Evolutionary conservation across 2,329 filamentous ascomycete genomes (phyloP), one percentile per base, ranked within the genome.

Genomic region (Xylariaceae sp.): DNA sequence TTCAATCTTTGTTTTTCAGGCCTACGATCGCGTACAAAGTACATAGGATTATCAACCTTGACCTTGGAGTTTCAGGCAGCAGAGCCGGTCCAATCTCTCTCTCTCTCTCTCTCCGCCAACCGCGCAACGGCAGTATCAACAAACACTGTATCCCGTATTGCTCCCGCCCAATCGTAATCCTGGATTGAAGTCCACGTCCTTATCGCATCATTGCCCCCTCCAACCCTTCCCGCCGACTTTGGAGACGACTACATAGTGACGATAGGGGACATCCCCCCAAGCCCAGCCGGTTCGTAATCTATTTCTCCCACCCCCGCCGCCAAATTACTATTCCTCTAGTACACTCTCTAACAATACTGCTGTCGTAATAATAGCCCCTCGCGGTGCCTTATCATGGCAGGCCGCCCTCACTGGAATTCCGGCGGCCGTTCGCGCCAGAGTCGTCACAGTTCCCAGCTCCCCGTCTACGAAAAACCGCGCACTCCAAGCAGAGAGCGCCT

Each of bases 401-500:
- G 76, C 53, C 66, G 78, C 52, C 68, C 77, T 52, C 71, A 76
- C 41, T 67, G 70, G 45, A 78, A 76, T 55, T 73, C 73, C 41
- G 64, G 80, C 59, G 64, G 80, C 60, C 75, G 76, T 53, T 69
- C 74, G 51, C 75, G 77, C 59, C 73, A 76, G 60, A 66, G 71
- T 49, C 75, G 71, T 50, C 75, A 71, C 50, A 64, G 65, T 35
- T 63, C 66, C 7, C 71, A 68, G 57, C 70, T 83, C 31, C 80
- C 80, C 26, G 61, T 80, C 8, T 82, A 82, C 67, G 75, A 78
- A 59, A 74, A 74, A 54, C 53, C 75, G 39, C 62, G 67, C 29
- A 64, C 72, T 6, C 64, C 72, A 1, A 71, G 65, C 26, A 80
- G 81, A 62, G 80, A 82, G 54, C 75, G 74, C 55, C 74, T 72